These are phyloP conservation scores for Camillea tinctor DNA, from an alignment of 2,329 filamentous ascomycete species.

Conservation along the genomic window DNA sequence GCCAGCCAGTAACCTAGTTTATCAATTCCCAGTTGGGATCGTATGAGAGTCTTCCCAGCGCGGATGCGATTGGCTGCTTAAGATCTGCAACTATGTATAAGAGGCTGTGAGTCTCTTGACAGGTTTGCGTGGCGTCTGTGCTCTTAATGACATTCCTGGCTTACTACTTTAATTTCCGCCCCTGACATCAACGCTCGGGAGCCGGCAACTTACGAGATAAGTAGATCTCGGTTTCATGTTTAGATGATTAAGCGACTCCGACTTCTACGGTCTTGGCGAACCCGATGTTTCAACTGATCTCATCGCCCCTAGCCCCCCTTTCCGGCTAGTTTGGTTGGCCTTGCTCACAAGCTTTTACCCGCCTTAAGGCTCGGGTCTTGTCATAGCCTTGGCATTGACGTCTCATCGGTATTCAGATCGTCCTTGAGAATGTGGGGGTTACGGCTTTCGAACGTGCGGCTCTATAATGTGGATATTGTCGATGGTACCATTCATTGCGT, in stretches of 20 bases:
- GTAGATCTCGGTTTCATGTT: not conserved
- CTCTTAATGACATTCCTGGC: not conserved
- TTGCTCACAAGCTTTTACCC: not conserved
- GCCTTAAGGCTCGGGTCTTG: not conserved
- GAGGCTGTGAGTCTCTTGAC: not conserved
- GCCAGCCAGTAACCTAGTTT: not conserved
- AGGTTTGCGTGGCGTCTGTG: not conserved
- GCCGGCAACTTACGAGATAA: not conserved
- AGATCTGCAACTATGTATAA: not conserved
- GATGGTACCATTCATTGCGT: not conserved
- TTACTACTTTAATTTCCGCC: not conserved
- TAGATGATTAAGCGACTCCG: not conserved
- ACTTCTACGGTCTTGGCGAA: not conserved
- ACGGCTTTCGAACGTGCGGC: not conserved
- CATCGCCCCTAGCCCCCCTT: not conserved
- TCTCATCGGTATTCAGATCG: not conserved
- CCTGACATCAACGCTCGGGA: not conserved
- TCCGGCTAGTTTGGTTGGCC: not conserved
- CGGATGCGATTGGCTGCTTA: not conserved
- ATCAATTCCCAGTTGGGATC: not conserved
- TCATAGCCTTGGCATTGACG: slow-evolving; percentile 1
- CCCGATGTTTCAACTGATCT: slow-evolving; percentile 1
- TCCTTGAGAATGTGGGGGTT: not conserved
- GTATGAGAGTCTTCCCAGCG: not conserved
- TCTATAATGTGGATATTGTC: not conserved